Conservation (phyloP, 2,329 filamentous ascomycete genomes). For the Aspergillus intermedius region DNA sequence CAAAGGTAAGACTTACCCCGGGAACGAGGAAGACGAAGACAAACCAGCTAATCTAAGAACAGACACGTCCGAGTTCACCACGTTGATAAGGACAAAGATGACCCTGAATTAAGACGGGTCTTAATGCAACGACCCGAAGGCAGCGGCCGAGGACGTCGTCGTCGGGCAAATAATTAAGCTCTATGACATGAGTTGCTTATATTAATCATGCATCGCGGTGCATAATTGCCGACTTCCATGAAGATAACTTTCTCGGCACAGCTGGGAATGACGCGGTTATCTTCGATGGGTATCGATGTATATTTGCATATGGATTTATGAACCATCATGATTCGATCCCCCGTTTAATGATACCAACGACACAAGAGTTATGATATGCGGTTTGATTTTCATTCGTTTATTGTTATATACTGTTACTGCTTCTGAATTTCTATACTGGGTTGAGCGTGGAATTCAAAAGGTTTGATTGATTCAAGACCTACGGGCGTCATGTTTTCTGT, state of each 20-base stretch:
- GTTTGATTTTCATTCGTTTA: neutral
- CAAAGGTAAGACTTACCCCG: slow-evolving; percentile 60
- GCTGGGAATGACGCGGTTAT: slow-evolving; percentile 6
- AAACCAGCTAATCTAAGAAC: neutral
- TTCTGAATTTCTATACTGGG: slow-evolving; percentile 4
- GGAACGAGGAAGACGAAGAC: no score
- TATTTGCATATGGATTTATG: neutral
- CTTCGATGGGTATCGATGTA: neutral
- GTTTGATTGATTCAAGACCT: neutral
- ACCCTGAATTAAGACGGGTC: slow-evolving; percentile 72
- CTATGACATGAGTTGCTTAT: slow-evolving; percentile 3
- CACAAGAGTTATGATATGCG: slow-evolving; percentile 7
- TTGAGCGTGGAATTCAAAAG: slow-evolving; percentile 6
- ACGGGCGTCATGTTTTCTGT: slow-evolving; percentile 4
- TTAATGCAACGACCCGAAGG: slow-evolving; percentile 80
- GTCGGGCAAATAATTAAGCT: slow-evolving; percentile 43
- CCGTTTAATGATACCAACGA: slow-evolving; percentile 8
- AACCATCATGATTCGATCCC: neutral
- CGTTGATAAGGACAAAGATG: slow-evolving; percentile 80
- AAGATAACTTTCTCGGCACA: slow-evolving; percentile 3
- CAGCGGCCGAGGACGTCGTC: slow-evolving; percentile 69
- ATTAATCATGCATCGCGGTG: no score
- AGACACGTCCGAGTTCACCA: slow-evolving; percentile 94
- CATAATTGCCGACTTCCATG: neutral
- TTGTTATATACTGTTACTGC: slow-evolving; percentile 4